Conservation (phyloP, 495 filamentous ascomycete species). For the Lasiosphaeria ovina region DNA sequence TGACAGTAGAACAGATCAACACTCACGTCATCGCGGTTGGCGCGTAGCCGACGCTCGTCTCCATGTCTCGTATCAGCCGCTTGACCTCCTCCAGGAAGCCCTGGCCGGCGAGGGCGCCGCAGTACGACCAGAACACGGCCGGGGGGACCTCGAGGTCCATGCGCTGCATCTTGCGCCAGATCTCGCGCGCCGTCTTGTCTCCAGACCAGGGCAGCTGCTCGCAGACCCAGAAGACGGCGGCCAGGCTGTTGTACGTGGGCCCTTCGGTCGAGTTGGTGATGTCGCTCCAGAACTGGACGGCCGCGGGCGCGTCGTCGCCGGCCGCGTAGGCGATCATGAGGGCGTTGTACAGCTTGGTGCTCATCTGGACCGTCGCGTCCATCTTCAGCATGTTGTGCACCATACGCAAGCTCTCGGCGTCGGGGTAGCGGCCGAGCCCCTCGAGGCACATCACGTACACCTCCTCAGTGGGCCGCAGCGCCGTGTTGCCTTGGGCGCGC, state of each 20-base stretch:
- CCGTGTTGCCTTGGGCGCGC: slow-evolving; percentile 59
- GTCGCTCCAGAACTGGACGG: slow-evolving; percentile 76
- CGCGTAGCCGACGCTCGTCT: slow-evolving; percentile 59
- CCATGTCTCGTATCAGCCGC: slow-evolving; percentile 60
- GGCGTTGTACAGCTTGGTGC: slow-evolving; percentile 72
- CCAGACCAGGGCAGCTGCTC: slow-evolving; percentile 56
- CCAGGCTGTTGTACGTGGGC: slow-evolving; percentile 73
- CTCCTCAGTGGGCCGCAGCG: slow-evolving; percentile 61
- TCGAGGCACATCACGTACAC: slow-evolving; percentile 76
- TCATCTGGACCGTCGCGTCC: slow-evolving; percentile 72
- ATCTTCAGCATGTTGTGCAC: slow-evolving; percentile 92
- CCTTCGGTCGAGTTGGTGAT: slow-evolving; percentile 77
- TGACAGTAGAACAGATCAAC: slow-evolving; percentile 5
- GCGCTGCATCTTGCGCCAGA: slow-evolving; percentile 70
- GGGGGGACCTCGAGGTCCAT: slow-evolving; percentile 75
- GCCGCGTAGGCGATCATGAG: slow-evolving; percentile 82
- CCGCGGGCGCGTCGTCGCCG: slow-evolving; percentile 60
- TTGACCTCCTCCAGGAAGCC: slow-evolving; percentile 63
- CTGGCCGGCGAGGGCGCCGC: slow-evolving; percentile 69
- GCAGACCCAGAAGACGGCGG: slow-evolving; percentile 74
- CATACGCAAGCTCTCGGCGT: slow-evolving; percentile 63
- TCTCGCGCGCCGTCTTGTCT: slow-evolving; percentile 60
- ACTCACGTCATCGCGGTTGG: slow-evolving; percentile 73
- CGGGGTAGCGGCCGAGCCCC: slow-evolving; percentile 64
- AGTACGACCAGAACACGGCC: slow-evolving; percentile 68